Percentiles rank a stretch among this genome's conserved stretches.
phyloP scores from a whole-genome alignment of 2,329 filamentous ascomycete genomes.

The Colletotrichum lini region DNA sequence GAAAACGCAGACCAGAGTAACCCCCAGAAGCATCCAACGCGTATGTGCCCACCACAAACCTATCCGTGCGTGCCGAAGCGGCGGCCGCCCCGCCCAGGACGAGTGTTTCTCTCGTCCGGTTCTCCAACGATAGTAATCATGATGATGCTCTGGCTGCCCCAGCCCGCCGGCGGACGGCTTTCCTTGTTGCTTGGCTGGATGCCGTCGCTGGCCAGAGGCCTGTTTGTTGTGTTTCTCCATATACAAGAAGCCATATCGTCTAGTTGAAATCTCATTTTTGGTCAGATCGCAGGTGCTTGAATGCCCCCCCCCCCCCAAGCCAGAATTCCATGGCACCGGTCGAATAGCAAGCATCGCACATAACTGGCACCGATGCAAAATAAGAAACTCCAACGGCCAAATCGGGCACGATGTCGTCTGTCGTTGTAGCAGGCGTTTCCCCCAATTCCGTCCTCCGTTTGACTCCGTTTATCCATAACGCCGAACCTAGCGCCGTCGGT shows the following conservation, averaged over 20 bases:
- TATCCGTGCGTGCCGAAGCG: conserved; percentile 6
- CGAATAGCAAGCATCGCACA: conserved; percentile 26
- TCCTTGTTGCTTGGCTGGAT: conserved; percentile 8
- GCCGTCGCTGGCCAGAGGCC: neutral
- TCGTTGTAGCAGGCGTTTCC: conserved; percentile 33
- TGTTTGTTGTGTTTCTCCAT: conserved; percentile 20
- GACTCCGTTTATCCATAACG: conserved; percentile 41
- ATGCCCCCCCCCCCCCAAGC: neutral
- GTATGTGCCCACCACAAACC: conserved; percentile 16
- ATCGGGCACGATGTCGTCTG: conserved; percentile 9
- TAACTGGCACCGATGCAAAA: conserved; percentile 25
- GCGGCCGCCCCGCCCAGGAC: neutral
- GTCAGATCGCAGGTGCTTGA: conserved; percentile 27
- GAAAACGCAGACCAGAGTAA: conserved; percentile 19
- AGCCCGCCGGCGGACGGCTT: conserved; percentile 7
- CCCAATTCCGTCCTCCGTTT: conserved; percentile 8
- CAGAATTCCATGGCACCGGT: neutral
- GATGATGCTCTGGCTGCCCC: conserved; percentile 23
- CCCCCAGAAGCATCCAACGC: conserved; percentile 19
- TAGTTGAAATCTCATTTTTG: conserved; percentile 17
- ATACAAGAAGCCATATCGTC: conserved; percentile 33
- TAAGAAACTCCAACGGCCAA: neutral
- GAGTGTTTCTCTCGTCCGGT: conserved; percentile 6
- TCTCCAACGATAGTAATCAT: neutral
- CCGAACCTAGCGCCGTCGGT: conserved; percentile 34